Percentiles rank a stretch among this genome's conserved stretches.
Conservation (phyloP, 306 rosid genomes). For the Castanopsis chinensis region DNA sequence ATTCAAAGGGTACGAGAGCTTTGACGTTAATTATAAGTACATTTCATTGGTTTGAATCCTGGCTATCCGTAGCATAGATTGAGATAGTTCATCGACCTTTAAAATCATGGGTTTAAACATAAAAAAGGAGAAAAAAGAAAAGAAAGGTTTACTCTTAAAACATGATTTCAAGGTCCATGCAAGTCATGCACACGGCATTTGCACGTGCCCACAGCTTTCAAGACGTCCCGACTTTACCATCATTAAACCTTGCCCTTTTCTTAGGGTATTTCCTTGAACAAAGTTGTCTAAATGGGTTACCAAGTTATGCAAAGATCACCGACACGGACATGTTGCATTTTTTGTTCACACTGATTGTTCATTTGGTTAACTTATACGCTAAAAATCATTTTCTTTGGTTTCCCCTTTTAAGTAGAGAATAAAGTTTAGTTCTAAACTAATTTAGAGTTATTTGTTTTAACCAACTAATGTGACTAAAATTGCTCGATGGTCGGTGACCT, state of each 20-base stretch:
- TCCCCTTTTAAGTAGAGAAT: too few relatives aligned
- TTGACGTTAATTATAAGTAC: neutral
- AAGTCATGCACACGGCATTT: neutral
- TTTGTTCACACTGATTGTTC: too few relatives aligned
- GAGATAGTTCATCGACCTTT: too few relatives aligned
- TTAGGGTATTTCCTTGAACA: neutral
- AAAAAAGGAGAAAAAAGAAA: neutral
- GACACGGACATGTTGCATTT: too few relatives aligned
- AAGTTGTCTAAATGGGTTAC: neutral
- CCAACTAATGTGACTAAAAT: too few relatives aligned
- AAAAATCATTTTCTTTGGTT: too few relatives aligned
- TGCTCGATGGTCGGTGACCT: too few relatives aligned
- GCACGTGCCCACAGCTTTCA: slow-evolving; percentile 2
- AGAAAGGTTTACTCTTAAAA: neutral
- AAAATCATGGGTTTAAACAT: neutral
- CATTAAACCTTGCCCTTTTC: neutral
- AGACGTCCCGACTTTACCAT: neutral
- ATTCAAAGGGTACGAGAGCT: neutral
- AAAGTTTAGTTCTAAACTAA: too few relatives aligned
- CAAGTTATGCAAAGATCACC: too few relatives aligned
- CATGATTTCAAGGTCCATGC: neutral
- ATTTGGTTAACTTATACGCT: too few relatives aligned
- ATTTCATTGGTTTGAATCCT: neutral
- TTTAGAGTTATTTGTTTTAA: too few relatives aligned
- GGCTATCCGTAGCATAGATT: neutral